Evolutionary conservation across 2,329 filamentous ascomycete species (phyloP).

Genomic region (Colletotrichum sojae): DNA sequence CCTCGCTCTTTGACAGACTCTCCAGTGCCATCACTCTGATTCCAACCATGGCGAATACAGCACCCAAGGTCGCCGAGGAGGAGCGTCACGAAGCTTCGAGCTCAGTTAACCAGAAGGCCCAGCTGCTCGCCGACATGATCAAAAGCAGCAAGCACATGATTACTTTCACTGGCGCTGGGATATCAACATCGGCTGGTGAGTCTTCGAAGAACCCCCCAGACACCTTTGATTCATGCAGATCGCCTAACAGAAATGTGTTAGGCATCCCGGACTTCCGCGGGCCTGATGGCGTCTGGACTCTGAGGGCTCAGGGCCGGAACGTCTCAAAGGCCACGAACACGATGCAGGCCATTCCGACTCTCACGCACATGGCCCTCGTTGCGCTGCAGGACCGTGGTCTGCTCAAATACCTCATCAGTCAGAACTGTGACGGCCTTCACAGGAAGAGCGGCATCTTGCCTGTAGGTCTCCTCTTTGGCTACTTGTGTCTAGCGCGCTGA

Average conservation of each 20-base stretch:
- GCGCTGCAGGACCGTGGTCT: slow-evolving; percentile 57
- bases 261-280: slow-evolving; percentile 65
- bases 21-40: too few relatives aligned
- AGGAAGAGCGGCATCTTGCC: slow-evolving; percentile 61
- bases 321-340: slow-evolving; percentile 52
- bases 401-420: slow-evolving; percentile 60
- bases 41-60: slow-evolving; percentile 28
- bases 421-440: slow-evolving; percentile 62
- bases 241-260: slow-evolving; percentile 31
- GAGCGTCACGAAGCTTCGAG: slow-evolving; percentile 18
- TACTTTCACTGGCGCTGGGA: slow-evolving; percentile 61
- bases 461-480: slow-evolving; percentile 44
- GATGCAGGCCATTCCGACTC: slow-evolving; percentile 60
- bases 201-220: neutral
- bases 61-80: slow-evolving; percentile 31
- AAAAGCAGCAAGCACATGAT: slow-evolving; percentile 60
- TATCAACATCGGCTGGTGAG: slow-evolving; percentile 62
- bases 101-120: slow-evolving; percentile 52
- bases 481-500: neutral
- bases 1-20: too few relatives aligned
- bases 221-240: too few relatives aligned
- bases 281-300: slow-evolving; percentile 61
- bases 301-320: slow-evolving; percentile 57
- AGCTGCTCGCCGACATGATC: slow-evolving; percentile 54
- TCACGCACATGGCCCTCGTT: slow-evolving; percentile 62